phyloP scores from a whole-genome alignment of 768 basidiomycete species.

The Boletus insuetus region DNA sequence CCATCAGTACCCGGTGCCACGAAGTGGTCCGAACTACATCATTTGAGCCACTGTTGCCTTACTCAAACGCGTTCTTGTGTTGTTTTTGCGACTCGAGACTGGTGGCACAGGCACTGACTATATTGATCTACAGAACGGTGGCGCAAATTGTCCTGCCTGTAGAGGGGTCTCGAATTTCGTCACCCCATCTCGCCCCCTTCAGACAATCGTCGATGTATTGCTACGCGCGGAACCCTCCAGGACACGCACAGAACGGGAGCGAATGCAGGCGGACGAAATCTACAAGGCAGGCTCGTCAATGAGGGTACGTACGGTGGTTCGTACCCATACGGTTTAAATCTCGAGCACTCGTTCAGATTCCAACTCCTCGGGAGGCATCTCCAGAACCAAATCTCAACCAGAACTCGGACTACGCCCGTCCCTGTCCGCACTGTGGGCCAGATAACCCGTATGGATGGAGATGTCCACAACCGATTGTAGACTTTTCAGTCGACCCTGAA shows the following conservation, averaged over 20 bases:
- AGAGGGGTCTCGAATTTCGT: slow-evolving; percentile 67
- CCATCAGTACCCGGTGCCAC: background rate
- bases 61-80: background rate
- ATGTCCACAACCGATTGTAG: slow-evolving; percentile 77
- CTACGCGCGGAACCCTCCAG: slow-evolving; percentile 69
- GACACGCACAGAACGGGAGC: slow-evolving; percentile 65
- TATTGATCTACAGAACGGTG: slow-evolving; percentile 60
- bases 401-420: slow-evolving; percentile 63
- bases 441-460: slow-evolving; percentile 76
- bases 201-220: slow-evolving; percentile 69
- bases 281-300: slow-evolving; percentile 62
- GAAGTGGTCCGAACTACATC: background rate
- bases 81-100: background rate
- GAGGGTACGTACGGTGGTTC: slow-evolving; percentile 46
- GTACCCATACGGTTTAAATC: background rate
- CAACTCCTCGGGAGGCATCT: slow-evolving; percentile 69
- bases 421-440: slow-evolving; percentile 74
- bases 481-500: slow-evolving; percentile 65
- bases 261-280: slow-evolving; percentile 78
- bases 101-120: slow-evolving; percentile 8
- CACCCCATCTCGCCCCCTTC: slow-evolving; percentile 68
- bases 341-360: slow-evolving; percentile 48
- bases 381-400: slow-evolving; percentile 72
- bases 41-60: background rate
- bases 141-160: slow-evolving; percentile 81